Base-by-base conservation (phyloP, 2,329 filamentous ascomycete species). In the Cladosporium sp. region DNA sequence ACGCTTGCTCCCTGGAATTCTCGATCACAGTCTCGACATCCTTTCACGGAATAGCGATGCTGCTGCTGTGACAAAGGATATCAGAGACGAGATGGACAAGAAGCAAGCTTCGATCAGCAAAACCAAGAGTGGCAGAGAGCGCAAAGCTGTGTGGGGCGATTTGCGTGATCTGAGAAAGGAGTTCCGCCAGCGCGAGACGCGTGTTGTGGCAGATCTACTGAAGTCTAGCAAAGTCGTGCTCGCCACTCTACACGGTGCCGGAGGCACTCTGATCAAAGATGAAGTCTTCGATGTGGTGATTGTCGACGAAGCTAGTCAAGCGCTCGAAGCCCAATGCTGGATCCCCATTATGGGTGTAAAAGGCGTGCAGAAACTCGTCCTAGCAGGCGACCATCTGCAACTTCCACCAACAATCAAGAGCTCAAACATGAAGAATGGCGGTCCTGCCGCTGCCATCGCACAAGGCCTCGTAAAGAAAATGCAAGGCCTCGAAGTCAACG, bases 241-340 rank as follows among this genome's bases (percentile, higher is more conserved):
- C 18, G 91, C 93, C 0, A 99, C 95, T 2, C 83, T 99, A 53
- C 95, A 99, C 77, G 95, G 95, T 2, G 90, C 94, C 0, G 95
- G 95, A 10, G 91, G 93, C 0, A 90, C 88, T 71, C 92, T 97
- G 78, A 81, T 97, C 34, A 89, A 88, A 67, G 86, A 89, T 67
- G 88, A 96, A 73, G 81, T 86, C 61, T 99, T 99, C 69, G 95
- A 99, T 76, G 91, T 97, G 5, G 91, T 99, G 30, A 89, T 99
- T 67, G 92, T 99, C 65, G 95, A 99, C 74, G 95, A 99, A 80
- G 95, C 93, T 5, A 96, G 91, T 76, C 95, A 99, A 77, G 95
- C 95, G 1, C 83, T 98, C 11, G 95, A 99, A 79, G 93, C 95
- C 0, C 94, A 98, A 78, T 97, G 93, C 79, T 99, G 95, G 95